Percentiles rank a stretch among this genome's conserved stretches.
These are phyloP conservation scores for Effrenium voratum DNA, from an alignment of 73 alveolate species.

Conservation along the genomic window DNA sequence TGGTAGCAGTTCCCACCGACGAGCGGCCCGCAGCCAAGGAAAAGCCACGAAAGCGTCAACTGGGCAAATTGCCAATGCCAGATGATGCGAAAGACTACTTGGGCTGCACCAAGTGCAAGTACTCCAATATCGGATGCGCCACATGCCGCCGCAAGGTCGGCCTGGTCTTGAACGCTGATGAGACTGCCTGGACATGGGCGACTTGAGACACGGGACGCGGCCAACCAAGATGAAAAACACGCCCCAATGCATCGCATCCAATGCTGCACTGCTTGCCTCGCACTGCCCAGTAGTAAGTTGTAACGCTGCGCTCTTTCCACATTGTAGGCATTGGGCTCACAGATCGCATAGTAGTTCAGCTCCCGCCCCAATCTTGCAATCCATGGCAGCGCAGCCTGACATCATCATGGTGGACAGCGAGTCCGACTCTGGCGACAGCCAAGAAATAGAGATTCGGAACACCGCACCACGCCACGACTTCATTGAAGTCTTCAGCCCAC, in stretches of 20 bases:
- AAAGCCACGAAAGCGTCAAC: background rate
- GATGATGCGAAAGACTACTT: background rate
- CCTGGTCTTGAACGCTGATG: background rate
- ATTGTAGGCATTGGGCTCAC: too few relatives aligned
- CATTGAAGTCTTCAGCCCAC: background rate
- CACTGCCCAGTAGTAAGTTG: too few relatives aligned
- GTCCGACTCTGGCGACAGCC: background rate
- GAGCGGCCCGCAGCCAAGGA: background rate
- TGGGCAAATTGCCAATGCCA: background rate
- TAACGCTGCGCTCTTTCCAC: too few relatives aligned
- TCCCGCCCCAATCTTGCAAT: too few relatives aligned
- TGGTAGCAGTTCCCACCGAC: too few relatives aligned
- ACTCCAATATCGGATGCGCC: background rate
- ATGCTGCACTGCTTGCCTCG: too few relatives aligned
- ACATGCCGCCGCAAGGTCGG: background rate
- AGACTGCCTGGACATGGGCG: background rate
- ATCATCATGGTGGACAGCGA: background rate
- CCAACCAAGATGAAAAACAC: too few relatives aligned
- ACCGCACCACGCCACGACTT: background rate
- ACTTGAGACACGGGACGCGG: too few relatives aligned
- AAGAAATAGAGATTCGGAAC: background rate
- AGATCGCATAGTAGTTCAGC: too few relatives aligned
- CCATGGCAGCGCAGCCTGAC: background rate
- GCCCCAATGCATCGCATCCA: too few relatives aligned
- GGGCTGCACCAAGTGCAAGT: background rate